Base-by-base conservation (phyloP, 2,329 filamentous ascomycete genomes). In the Venturia carpophila region DNA sequence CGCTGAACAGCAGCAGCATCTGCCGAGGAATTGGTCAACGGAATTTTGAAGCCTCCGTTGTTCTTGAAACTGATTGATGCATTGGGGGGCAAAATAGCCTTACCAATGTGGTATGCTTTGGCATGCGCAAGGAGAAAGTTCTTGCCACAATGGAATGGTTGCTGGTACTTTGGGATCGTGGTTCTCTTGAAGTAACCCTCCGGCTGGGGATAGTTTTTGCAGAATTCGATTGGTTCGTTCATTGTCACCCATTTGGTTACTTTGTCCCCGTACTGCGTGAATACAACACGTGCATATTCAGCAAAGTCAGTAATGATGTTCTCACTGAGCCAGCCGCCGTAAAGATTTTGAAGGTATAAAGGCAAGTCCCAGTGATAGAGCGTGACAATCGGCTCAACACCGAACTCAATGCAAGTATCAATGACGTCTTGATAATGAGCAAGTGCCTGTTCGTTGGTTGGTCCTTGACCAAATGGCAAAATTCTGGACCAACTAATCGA, bases 171-270 rank as follows among this genome's bases (percentile, higher is more conserved):
- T 90, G 91, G 95, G 6, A 88, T 87, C 79, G 95, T 91, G 49
- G 84, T 87, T 0, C 91, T 91, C 15, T 91, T 91, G 73, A 92
- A 92, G 77, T 93, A 94, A 45, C 91, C 91, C n/a, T 70, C 66
- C 4, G 75, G 75, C 0, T 70, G 65, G 52, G 94, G 82, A 67
- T 94, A 87, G 63, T 88, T 85, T 68, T 85, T 90, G 77, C 90
- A 95, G 86, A 89, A 95, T 11, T 73, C 70, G 52, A 71, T 71
- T 2, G 91, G 91, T 79, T 96, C 91, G 75, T 94, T 94, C 79
- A 93, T 91, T 37, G 91, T 94, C 75, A 92, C 90, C 91, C 91
- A 96, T 77, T 91, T 83, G 79, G 91, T 91, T 71, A 92, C 90
- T 75, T 87, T 88, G 64, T 86, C 83, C 60, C 83, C 83, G 65